phyloP scores from a whole-genome alignment of 116 monocot genomes.

The Thalassia testudinum region DNA sequence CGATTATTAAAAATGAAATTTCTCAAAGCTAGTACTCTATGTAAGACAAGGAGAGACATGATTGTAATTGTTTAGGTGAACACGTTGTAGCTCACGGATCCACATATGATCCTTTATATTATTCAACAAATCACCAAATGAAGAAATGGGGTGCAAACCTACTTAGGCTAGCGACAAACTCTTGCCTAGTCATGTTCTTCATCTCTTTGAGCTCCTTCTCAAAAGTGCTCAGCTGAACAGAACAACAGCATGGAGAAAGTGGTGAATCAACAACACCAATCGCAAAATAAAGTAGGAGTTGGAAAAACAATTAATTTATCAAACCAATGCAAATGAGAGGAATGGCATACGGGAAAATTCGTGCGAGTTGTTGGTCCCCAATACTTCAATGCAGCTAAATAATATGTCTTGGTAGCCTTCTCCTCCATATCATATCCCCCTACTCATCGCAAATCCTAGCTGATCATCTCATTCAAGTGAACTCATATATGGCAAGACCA shows the following conservation, averaged over 20 bases:
- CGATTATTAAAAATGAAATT: too few species aligned
- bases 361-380: constrained; percentile 46
- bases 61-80: too few species aligned
- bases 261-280: not conserved
- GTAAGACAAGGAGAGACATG: too few species aligned
- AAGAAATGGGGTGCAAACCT: too few species aligned
- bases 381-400: constrained; percentile 20
- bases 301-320: not conserved
- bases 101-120: too few species aligned
- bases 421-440: constrained; percentile 20
- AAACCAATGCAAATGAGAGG: not conserved
- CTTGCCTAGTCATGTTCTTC: constrained; percentile 78
- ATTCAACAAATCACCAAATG: too few species aligned
- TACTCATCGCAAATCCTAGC: not conserved
- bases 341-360: constrained; percentile 62
- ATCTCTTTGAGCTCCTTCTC: constrained; percentile 68
- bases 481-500: too few species aligned
- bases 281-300: too few species aligned
- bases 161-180: constrained; percentile 60
- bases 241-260: not conserved
- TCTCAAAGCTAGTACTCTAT: too few species aligned
- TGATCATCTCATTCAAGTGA: too few species aligned
- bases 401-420: constrained; percentile 18
- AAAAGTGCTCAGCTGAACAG: constrained; percentile 27
- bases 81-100: too few species aligned